Base-by-base conservation (phyloP, 805 yeast species). In the Ogataea corticis region DNA sequence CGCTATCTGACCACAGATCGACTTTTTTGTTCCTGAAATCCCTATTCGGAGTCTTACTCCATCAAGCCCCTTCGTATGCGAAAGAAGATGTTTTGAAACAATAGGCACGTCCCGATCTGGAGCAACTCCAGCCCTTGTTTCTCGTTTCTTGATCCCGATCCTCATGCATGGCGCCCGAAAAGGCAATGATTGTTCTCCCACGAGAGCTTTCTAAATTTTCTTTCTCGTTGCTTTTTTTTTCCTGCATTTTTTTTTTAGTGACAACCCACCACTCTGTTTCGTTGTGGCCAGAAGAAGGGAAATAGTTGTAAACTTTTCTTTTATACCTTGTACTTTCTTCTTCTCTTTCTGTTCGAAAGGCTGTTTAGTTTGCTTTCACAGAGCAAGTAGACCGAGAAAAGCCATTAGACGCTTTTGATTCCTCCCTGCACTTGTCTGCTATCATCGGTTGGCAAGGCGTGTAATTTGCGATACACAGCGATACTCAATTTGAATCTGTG, bases 191-290 rank as follows among this genome's bases (percentile, higher is more conserved):
- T 36, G 17, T 28, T 36, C 14, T 36, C 23, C 32, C 32, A 28
- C 7, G n/a, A 19, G 41, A 35, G 14, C 25, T 35, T 35, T 16
- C 7, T 14, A 25, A 33, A n/a, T 35, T 35, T 34, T 27, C 27
- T 29, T 38, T 28, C n/a, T 17, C 17, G 18, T 38, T 38, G 41
- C 33, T 38, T 38, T 29, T 38, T 38, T 36, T 36, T 36, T 23
- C n/a, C 15, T 31, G 27, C 16, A 3, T 28, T 17, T 35, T 39
- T 35, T 35, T 35, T 25, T 25, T 35, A 25, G 38, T 35, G 38
- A 35, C 38, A 35, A 35, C 31, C 38, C 38, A 35, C 21, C 38
- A 35, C 31, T 11, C 11, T 10, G 10, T 25, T 23, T 25, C 18
- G 7, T 35, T 25, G 31, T 35, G 23, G 5, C 38, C 38, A 35